Conservation (phyloP, 345 rosid genomes). For the Populus nigra region DNA sequence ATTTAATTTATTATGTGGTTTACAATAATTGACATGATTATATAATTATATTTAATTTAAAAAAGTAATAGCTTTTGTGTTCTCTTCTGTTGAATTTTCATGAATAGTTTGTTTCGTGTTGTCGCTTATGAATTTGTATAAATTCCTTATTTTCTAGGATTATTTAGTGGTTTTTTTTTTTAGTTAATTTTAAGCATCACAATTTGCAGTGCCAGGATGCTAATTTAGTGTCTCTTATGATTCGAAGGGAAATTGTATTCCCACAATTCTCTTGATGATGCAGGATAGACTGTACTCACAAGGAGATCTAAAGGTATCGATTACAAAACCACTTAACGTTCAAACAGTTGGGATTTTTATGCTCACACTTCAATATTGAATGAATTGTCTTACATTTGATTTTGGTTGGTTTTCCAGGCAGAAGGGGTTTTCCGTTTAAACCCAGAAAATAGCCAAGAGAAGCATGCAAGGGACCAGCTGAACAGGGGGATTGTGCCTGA, state of each 20-base stretch:
- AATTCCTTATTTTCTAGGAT: neutral
- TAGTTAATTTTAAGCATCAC: constrained; percentile 16
- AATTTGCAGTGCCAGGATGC: constrained; percentile 68
- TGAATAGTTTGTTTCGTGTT: neutral
- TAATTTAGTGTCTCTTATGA: constrained; percentile 84
- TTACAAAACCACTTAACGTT: neutral
- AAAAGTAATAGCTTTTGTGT: neutral
- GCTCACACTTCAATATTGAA: neutral
- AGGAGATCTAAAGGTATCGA: constrained; percentile 71
- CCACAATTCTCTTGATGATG: constrained; percentile 92
- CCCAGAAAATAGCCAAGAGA: constrained; percentile 93
- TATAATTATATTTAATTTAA: no score
- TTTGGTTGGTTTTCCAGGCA: constrained; percentile 44
- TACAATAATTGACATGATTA: no score
- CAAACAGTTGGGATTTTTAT: neutral
- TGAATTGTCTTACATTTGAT: constrained; percentile 10
- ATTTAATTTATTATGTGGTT: no score
- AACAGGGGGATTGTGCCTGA: constrained; percentile 89
- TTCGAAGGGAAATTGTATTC: constrained; percentile 78
- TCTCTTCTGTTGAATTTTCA: neutral
- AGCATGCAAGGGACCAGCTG: constrained; percentile 82
- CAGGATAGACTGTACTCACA: constrained; percentile 75
- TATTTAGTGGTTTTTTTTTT: neutral
- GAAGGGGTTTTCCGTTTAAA: constrained; percentile 96
- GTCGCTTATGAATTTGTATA: neutral